Percentiles rank a stretch among this genome's conserved stretches.
Evolutionary conservation across 345 rosid genomes (phyloP).

Genomic region (Angophora floribunda): DNA sequence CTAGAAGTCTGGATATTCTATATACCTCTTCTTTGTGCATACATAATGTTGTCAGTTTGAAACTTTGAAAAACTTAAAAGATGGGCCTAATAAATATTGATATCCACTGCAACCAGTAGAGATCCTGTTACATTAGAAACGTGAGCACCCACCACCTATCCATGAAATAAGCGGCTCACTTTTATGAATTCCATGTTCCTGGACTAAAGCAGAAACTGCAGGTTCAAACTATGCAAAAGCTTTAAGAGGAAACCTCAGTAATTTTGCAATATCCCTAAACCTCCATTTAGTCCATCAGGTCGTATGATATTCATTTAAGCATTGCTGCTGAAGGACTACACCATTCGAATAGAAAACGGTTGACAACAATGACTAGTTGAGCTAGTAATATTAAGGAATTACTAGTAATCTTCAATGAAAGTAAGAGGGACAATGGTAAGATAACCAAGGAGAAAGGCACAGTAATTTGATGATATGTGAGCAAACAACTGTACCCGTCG

Average conservation of each 20-base stretch:
- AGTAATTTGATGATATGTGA: background rate
- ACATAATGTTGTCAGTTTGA: background rate
- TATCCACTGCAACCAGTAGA: background rate
- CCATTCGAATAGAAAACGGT: background rate
- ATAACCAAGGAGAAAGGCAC: background rate
- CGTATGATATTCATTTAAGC: background rate
- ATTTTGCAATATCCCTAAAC: background rate
- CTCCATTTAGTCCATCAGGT: background rate
- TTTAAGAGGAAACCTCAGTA: background rate
- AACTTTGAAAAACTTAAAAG: background rate
- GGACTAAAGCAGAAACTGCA: background rate
- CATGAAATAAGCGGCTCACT: background rate
- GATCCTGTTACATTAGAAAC: background rate
- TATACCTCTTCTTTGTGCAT: background rate
- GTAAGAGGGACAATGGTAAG: background rate
- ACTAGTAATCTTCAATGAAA: background rate
- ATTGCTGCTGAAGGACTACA: background rate
- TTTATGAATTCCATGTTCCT: background rate
- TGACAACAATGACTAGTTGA: background rate
- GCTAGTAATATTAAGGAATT: background rate
- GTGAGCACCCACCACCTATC: background rate
- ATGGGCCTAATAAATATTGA: background rate
- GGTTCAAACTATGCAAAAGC: background rate
- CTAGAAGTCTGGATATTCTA: background rate
- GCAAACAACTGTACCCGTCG: slow-evolving; percentile 52